phyloP scores from a whole-genome alignment of 176 grass and related monocot species.

The Raddia distichophylla region DNA sequence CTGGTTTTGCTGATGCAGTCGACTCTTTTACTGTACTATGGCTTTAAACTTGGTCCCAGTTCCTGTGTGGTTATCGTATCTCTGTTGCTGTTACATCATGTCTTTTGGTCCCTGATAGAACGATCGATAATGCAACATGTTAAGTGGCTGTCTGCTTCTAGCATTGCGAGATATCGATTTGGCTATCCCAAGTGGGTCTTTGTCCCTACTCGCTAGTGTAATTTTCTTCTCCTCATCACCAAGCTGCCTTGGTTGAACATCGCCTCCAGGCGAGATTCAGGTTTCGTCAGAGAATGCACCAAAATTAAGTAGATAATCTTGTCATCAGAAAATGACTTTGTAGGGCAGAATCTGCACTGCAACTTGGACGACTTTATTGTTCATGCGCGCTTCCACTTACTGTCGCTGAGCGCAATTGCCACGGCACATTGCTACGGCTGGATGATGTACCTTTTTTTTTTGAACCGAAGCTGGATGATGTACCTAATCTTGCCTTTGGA shows the following conservation, averaged over 20 bases:
- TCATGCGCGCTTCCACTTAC: not conserved
- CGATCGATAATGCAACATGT: conserved; percentile 28
- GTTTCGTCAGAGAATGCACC: not conserved
- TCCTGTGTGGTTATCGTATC: conserved; percentile 19
- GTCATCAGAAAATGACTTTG: not conserved
- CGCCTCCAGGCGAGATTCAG: not conserved
- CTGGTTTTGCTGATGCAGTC: not conserved
- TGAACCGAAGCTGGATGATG: too few species aligned
- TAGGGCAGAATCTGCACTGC: not conserved
- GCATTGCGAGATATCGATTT: conserved; percentile 26
- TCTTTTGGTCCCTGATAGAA: conserved; percentile 29
- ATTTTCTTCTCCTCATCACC: not conserved
- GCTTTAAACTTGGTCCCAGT: conserved; percentile 30
- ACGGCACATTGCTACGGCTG: not conserved
- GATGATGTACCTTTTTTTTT: too few species aligned
- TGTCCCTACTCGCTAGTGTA: conserved; percentile 1
- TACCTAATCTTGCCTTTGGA: too few species aligned
- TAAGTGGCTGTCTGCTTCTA: conserved; percentile 38
- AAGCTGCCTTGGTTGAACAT: conserved; percentile 11
- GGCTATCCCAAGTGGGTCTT: conserved; percentile 32
- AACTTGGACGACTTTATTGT: conserved; percentile 30
- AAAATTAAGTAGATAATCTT: not conserved
- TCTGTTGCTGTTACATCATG: conserved; percentile 26
- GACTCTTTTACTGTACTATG: not conserved
- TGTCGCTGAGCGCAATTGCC: not conserved